Conservation (phyloP, 352 stramenopile species). For the Phytophthora cryptogea region DNA sequence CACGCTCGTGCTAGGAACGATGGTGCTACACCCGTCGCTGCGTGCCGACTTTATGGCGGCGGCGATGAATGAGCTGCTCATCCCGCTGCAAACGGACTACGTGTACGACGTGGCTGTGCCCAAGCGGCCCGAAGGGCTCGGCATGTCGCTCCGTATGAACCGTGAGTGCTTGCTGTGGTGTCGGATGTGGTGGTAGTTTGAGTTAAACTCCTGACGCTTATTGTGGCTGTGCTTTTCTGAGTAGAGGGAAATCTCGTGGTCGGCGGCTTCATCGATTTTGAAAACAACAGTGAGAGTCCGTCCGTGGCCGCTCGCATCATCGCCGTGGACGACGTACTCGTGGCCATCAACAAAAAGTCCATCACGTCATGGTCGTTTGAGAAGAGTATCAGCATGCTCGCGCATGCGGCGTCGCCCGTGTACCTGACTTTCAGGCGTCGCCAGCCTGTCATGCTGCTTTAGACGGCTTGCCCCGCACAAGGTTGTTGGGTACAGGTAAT, state of each 20-base stretch:
- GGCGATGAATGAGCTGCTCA: slow-evolving; percentile 86
- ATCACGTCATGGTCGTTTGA: slow-evolving; percentile 88
- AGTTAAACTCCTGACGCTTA: too few species aligned
- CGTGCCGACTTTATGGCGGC: slow-evolving; percentile 80
- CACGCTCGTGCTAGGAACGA: slow-evolving; percentile 66
- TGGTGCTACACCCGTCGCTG: slow-evolving; percentile 74
- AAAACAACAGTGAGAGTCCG: slow-evolving; percentile 81
- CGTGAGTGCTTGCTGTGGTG: slow-evolving; percentile 42
- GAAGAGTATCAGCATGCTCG: slow-evolving; percentile 86
- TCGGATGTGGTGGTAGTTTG: slow-evolving; percentile 1
- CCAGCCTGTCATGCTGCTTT: slow-evolving; percentile 68
- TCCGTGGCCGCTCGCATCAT: slow-evolving; percentile 80
- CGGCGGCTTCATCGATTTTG: slow-evolving; percentile 82
- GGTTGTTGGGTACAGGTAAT: slow-evolving; percentile 12
- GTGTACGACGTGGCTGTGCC: slow-evolving; percentile 84
- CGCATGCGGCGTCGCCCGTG: slow-evolving; percentile 75
- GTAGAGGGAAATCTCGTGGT: slow-evolving; percentile 80
- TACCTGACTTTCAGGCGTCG: slow-evolving; percentile 84
- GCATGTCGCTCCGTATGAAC: slow-evolving; percentile 88
- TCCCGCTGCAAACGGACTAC: slow-evolving; percentile 79
- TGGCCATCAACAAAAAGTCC: slow-evolving; percentile 89
- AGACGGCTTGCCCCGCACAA: slow-evolving; percentile 12
- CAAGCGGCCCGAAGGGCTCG: slow-evolving; percentile 77
- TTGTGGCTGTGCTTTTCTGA: slow-evolving; percentile 1
- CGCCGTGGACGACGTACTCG: slow-evolving; percentile 72